These are phyloP conservation scores for Zygnema circumcarinatum DNA, from an alignment of 139 green algal species.

Conservation along the genomic window DNA sequence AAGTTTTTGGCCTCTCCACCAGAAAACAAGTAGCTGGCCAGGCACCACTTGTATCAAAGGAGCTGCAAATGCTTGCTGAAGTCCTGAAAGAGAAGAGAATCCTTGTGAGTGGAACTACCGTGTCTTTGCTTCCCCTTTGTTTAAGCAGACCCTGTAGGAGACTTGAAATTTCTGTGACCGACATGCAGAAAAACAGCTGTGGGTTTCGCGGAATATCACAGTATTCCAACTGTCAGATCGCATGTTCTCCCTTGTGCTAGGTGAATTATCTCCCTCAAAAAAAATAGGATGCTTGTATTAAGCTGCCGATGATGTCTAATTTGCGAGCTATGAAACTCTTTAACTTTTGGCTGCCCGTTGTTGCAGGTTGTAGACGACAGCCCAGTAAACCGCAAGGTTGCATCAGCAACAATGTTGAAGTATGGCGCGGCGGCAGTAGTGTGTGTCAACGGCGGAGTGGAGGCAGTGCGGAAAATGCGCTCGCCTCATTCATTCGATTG, in stretches of 20 bases:
- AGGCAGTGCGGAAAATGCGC: background rate
- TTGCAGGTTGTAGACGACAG: constrained; percentile 46
- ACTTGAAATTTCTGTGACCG: too few relatives aligned
- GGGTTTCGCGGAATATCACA: too few relatives aligned
- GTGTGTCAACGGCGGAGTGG: constrained; percentile 13
- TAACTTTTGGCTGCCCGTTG: too few relatives aligned
- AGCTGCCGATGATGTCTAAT: too few relatives aligned
- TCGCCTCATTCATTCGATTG: constrained; percentile 30
- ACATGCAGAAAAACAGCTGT: too few relatives aligned
- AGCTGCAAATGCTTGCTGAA: constrained; percentile 6
- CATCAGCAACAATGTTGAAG: background rate
- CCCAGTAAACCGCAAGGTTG: constrained; percentile 46
- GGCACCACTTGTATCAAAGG: constrained; percentile 1
- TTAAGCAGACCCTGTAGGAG: too few relatives aligned
- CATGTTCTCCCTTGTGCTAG: too few relatives aligned
- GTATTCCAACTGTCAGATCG: too few relatives aligned
- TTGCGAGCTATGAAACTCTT: too few relatives aligned
- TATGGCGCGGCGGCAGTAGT: constrained; percentile 23
- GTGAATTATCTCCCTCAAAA: too few relatives aligned
- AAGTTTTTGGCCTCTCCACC: background rate
- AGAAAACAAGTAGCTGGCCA: background rate
- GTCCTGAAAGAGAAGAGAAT: constrained; percentile 25
- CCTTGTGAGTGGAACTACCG: constrained; percentile 7
- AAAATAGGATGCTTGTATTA: too few relatives aligned
- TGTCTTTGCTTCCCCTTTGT: too few relatives aligned